Evolutionary conservation across 23 red algal genomes (phyloP).

Genomic region (Agarophyton chilense): DNA sequence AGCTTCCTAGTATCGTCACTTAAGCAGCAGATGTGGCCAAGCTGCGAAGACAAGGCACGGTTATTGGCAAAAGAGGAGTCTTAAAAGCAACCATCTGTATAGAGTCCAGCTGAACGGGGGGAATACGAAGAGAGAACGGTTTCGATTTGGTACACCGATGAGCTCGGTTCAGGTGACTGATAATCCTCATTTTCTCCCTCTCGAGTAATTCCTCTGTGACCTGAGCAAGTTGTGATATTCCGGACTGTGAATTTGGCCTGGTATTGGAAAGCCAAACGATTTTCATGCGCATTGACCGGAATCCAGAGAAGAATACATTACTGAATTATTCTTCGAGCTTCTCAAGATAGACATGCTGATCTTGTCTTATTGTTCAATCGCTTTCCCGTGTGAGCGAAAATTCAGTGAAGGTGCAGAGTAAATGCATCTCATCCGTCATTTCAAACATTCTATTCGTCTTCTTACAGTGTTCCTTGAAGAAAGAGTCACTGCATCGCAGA

Average conservation of each 20-base stretch:
- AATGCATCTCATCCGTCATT: too few relatives aligned
- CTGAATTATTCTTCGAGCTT: conserved; percentile 30
- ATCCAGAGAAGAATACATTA: conserved; percentile 10
- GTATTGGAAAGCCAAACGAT: conserved; percentile 54
- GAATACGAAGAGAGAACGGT: not conserved
- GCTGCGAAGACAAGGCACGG: conserved; percentile 7
- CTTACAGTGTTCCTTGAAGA: too few relatives aligned
- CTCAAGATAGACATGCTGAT: conserved; percentile 20
- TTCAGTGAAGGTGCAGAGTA: too few relatives aligned
- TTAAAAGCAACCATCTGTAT: conserved; percentile 7
- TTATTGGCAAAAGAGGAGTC: conserved; percentile 52
- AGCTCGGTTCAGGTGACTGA: conserved; percentile 29
- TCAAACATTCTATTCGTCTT: too few relatives aligned
- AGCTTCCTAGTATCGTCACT: not conserved
- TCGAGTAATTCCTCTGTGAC: conserved; percentile 34
- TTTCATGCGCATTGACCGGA: conserved; percentile 61
- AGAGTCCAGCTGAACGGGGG: not conserved
- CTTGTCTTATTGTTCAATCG: too few relatives aligned
- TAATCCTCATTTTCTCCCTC: not conserved
- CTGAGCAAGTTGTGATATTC: conserved; percentile 38
- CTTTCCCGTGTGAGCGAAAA: too few relatives aligned
- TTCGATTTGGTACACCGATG: not conserved
- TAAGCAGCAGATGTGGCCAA: conserved; percentile 28
- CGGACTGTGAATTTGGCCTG: too few relatives aligned
- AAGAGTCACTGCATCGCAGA: too few relatives aligned